Evolutionary conservation across 2,329 filamentous ascomycete genomes (phyloP), one percentile per base, ranked within the genome.

Genomic region (Fusarium virguliforme): DNA sequence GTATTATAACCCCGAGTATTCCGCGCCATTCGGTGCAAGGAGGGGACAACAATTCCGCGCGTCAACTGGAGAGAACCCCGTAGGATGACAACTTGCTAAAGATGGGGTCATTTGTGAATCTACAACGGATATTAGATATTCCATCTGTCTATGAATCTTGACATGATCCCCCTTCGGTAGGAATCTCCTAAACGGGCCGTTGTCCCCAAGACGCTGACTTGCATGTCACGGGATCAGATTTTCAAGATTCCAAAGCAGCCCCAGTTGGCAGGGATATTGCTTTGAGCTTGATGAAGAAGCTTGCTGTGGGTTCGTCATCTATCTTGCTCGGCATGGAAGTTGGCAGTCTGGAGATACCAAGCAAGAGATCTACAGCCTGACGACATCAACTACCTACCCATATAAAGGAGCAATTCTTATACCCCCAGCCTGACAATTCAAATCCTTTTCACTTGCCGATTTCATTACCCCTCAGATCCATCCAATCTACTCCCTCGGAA

Each of bases 141-240:
- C 28, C 24, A 48, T 48, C 26, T 48, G 43, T 18, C 15, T 30
- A 48, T 48, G 43, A 26, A 48, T 30, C 24, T 48, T 48, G 43
- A 9, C 5, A 28, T 48, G 43, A 28, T 30, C 43, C 43, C 26
- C 43, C 43, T 15, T 50, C 43, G 43, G 43, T 7, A 50, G 26
- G 26, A 50, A 50, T 50, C 26, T 50, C 43, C 43, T 50, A 50
- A 50, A 30, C 18, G 15, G 43, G 43, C 10, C 43, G 30, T 18
- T 50, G 43, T 50, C 9, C 18, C 26, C 26, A 30, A 50, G 43
- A 18, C 30, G 43, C 43, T 48, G 26, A 30, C 26, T 48, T 48
- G 43, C 43, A 48, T 48, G 26, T 50, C 43, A 50, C 43, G 26
- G 43, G 43, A 50, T 48, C 9, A 50, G 8, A 18, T 30, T 18